Evolutionary conservation across 495 filamentous ascomycete genomes (phyloP), one percentile per base, ranked within the genome.

Genomic region (Penicillium canariense): DNA sequence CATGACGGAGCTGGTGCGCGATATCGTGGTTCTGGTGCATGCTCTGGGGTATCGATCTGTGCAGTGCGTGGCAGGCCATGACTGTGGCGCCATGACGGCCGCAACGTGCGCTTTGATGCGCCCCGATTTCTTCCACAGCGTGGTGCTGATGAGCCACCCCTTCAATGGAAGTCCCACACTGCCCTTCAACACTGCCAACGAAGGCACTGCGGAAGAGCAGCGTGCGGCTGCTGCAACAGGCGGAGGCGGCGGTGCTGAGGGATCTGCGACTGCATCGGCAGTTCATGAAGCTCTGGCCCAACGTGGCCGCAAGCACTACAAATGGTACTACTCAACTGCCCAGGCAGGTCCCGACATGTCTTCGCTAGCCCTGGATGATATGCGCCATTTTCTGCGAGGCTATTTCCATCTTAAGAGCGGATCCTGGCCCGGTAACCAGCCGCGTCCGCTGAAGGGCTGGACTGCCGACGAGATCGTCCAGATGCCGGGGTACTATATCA

Each of bases 371-470:
- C 53, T 64, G 0, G 73, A 80, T 52, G 81, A 82, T 4, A 70
- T 88, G 15, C 70, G 76, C 32, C 61, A 60, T 8, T 88, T 88
- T 52, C 65, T 88, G 26, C 75, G 85, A 3, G 83, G 85, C 9
- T 89, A 88, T 61, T 82, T 88, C 52, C 79, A 87, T 63, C 69
- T 88, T 15, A 89, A 88, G 60, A 83, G 78, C 56, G 86, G 77
- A 11, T 80, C 80, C 35, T 87, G 81, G 80, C 61, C 60, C 2
- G 60, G 62, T 5, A 87, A 87, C 59, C 52, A 73, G 14, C 82
- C 84, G 0, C 70, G 61, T 52, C 77, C 78, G 4, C 62, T 89
- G 30, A 52, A 65, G 18, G 72, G 55, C 6, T 86, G 85, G 84
- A 71, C 66, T 17, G 84, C 83, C 2, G 61, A 60, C 14, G 77